Base-by-base conservation (phyloP, 1,139 yeast species). In the Hanseniaspora uvarum region DNA sequence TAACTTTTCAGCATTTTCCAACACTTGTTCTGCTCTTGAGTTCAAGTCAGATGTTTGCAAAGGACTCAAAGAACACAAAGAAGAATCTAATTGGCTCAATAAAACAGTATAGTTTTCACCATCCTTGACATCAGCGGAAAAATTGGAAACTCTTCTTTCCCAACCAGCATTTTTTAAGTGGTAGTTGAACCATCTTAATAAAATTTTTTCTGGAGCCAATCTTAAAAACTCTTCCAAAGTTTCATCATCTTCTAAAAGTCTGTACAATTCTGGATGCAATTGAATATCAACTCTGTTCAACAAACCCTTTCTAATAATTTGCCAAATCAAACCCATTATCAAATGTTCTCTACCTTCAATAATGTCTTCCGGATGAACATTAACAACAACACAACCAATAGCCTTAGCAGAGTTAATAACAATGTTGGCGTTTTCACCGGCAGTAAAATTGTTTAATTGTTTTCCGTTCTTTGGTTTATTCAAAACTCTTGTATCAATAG, bases 381-480 rank as follows among this genome's bases (percentile, higher is more conserved):
- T 92, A 53, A 94, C 97, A 51, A 92, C 98, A 55, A 92, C 86
- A 75, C 97, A 92, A 21, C 97, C 98, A 70, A 92, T 92, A 55
- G 97, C 98, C 72, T 92, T 92, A 40, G 98, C 98, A 3, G 98
- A 92, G 68, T 92, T 92, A 70, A 92, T 86, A 46, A 92, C 98
- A 61, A 92, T 89, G 70, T 92, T 92, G 54, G 98, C 96, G 70
- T 92, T 92, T 72, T 92, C 99, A 58, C 86, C 79, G 83, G 94
- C 89, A 61, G 89, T 94, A 74, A 92, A 92, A 65, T 87, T 87
- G 74, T 94, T 92, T 66, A 92, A 77, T n/a, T 77, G 72, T 70
- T 87, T 89, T 58, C 83, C 84, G 61, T 78, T 78, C 66, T 83
- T 84, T 31, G 97, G 94, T 68, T 82, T 72, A 68, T 92, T 92